phyloP scores from a whole-genome alignment of 2,329 filamentous ascomycete genomes.

The Alternaria tenuissima region DNA sequence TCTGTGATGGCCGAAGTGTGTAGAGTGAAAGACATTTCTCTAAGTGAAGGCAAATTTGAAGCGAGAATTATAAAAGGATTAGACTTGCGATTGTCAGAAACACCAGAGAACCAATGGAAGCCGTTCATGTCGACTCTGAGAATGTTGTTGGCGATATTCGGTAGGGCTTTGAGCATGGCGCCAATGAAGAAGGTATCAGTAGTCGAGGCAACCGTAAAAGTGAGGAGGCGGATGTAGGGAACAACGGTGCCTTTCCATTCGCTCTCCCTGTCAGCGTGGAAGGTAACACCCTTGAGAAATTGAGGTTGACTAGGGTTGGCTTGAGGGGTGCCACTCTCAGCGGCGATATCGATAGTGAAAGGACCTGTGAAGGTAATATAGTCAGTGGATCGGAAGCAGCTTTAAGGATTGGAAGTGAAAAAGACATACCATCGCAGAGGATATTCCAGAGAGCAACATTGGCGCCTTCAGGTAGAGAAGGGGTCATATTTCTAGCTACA shows the following conservation, averaged over 20 bases:
- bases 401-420: background rate
- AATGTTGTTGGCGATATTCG: constrained; percentile 18
- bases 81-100: constrained; percentile 83
- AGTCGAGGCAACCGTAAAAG: constrained; percentile 24
- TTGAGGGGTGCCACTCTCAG: constrained; percentile 18
- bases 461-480: background rate
- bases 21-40: constrained; percentile 78
- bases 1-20: constrained; percentile 80
- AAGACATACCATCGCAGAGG: background rate
- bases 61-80: constrained; percentile 93
- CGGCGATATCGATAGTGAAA: constrained; percentile 12
- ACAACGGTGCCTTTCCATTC: constrained; percentile 23
- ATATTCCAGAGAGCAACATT: background rate
- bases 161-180: constrained; percentile 15
- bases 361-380: constrained; percentile 4
- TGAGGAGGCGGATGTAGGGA: constrained; percentile 16
- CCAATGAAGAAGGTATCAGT: constrained; percentile 20
- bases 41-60: constrained; percentile 81
- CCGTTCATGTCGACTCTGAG: constrained; percentile 55
- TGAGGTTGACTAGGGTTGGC: constrained; percentile 12
- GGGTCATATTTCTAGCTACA: too few relatives aligned
- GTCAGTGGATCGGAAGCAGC: background rate
- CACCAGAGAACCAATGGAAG: constrained; percentile 63
- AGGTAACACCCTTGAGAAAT: constrained; percentile 21
- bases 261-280: background rate